These are phyloP conservation scores for Zymoseptoria ardabiliae DNA, from an alignment of 2,329 filamentous ascomycete species.

Conservation along the genomic window DNA sequence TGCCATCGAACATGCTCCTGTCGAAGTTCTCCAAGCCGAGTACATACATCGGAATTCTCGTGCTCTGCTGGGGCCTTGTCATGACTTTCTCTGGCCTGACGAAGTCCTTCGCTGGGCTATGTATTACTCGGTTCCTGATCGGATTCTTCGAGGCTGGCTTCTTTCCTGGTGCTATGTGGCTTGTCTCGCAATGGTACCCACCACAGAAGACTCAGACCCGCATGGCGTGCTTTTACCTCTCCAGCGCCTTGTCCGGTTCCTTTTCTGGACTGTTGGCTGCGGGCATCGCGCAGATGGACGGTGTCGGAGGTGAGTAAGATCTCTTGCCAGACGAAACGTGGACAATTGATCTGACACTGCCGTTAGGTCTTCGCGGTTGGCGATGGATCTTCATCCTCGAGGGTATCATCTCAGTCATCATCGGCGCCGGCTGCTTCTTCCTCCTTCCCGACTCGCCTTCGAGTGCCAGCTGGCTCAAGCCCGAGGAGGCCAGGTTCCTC, in stretches of 20 bases:
- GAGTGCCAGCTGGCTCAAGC: slow-evolving; percentile 51
- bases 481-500: slow-evolving; percentile 59
- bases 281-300: slow-evolving; percentile 31
- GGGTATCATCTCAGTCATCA: slow-evolving; percentile 49
- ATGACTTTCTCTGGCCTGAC: slow-evolving; percentile 47
- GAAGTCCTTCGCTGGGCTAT: slow-evolving; percentile 65
- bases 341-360: background rate
- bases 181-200: slow-evolving; percentile 21
- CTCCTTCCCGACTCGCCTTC: slow-evolving; percentile 45
- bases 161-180: slow-evolving; percentile 36
- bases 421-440: slow-evolving; percentile 46
- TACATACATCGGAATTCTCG: slow-evolving; percentile 21
- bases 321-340: background rate
- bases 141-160: slow-evolving; percentile 65
- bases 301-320: slow-evolving; percentile 30
- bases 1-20: slow-evolving; percentile 17
- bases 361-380: background rate
- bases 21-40: slow-evolving; percentile 27
- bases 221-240: slow-evolving; percentile 17
- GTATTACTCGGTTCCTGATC: slow-evolving; percentile 75
- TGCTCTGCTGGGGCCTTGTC: slow-evolving; percentile 16
- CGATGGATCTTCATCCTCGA: slow-evolving; percentile 35
- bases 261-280: slow-evolving; percentile 21
- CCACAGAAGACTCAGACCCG: slow-evolving; percentile 15
- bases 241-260: slow-evolving; percentile 16